Evolutionary conservation across 768 basidiomycete species (phyloP).

Genomic region (Phlebiopsis flavidoalba): DNA sequence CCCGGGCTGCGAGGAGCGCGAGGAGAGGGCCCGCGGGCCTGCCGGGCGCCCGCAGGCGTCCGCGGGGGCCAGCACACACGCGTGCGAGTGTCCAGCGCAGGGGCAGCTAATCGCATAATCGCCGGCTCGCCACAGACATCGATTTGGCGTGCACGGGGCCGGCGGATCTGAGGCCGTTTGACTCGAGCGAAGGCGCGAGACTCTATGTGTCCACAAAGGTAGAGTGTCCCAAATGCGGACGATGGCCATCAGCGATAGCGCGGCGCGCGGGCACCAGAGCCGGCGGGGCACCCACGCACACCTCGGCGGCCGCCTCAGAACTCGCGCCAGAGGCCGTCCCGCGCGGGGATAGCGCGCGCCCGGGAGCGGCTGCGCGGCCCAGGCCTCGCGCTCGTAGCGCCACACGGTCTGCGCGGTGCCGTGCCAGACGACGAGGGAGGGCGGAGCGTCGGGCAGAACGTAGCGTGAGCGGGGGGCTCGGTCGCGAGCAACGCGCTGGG

Average conservation of each 20-base stretch:
- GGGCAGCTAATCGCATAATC: slow-evolving; percentile 13
- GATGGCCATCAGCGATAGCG: slow-evolving; percentile 2
- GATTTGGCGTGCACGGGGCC: too few relatives aligned
- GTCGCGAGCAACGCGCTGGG: slow-evolving; percentile 30
- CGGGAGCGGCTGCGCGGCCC: slow-evolving; percentile 8
- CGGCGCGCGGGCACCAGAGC: slow-evolving; percentile 1
- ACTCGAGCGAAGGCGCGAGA: too few relatives aligned
- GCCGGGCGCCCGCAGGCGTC: slow-evolving; percentile 5
- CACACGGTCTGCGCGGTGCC: slow-evolving; percentile 19
- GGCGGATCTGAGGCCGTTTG: too few relatives aligned
- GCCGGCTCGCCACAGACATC: slow-evolving; percentile 12
- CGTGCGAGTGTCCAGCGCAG: neutral
- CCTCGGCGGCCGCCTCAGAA: slow-evolving; percentile 5
- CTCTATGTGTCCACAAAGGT: too few relatives aligned
- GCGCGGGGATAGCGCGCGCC: slow-evolving; percentile 6
- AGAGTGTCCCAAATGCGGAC: neutral
- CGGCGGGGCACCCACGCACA: neutral
- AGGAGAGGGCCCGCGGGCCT: slow-evolving; percentile 8
- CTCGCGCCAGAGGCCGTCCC: slow-evolving; percentile 18
- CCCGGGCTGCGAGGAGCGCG: too few relatives aligned
- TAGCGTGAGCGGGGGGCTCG: slow-evolving; percentile 35
- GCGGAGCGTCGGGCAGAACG: slow-evolving; percentile 31
- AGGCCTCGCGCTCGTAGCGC: slow-evolving; percentile 19
- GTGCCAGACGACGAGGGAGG: slow-evolving; percentile 31
- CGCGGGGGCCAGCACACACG: too few relatives aligned